Base-by-base conservation (phyloP, 176 grass and related monocot species). In the Aegilops bicornis region DNA sequence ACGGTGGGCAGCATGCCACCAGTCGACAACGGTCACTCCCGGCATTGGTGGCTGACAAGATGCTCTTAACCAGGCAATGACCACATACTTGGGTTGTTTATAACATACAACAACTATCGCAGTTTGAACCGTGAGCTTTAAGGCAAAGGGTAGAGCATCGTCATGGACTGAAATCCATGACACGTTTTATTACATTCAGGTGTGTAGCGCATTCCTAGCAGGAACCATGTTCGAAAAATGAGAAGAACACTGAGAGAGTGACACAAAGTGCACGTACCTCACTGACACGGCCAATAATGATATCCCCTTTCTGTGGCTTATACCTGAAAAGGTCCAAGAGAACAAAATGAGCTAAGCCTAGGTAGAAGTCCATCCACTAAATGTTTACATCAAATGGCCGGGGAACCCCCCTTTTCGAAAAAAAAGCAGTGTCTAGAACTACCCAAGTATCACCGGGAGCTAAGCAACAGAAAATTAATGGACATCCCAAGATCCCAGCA, bases 211-310 rank as follows among this genome's bases (percentile, higher is more conserved):
- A 69, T 77, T 54, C 30, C 35, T 27, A 52, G 17, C 64, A 71
- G 60, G 35, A 84, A 84, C 3, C 66, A 47, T 65, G 36, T 17
- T 62, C 52, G 20, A 80, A 66, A 76, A 73, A 36, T n/a, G 11
- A 59, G 37, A 61, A 80, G 32, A 54, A 85, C 17, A 15, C 37
- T 6, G 9, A 81, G 43, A 80, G 13, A 31, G 31, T 87, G n/a
- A 73, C 40, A 68, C 4, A 64, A 56, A 69, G 3, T 45, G 39
- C 14, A 48, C 60, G 69, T 33, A 98, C 96, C 90, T 98, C 93
- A 79, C 84, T 94, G 35, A 98, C 96, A 63, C 91, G 93, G 52
- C 96, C 96, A 70, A 95, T 93, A 86, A 98, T 94, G 73, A 98
- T 95, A 89, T 98, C 93, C 45, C 93, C 90, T 82, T 91, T 82